Evolutionary conservation across 179 eudicot species (phyloP), one percentile per base, ranked within the genome.

Genomic region (Beta corolliflora): DNA sequence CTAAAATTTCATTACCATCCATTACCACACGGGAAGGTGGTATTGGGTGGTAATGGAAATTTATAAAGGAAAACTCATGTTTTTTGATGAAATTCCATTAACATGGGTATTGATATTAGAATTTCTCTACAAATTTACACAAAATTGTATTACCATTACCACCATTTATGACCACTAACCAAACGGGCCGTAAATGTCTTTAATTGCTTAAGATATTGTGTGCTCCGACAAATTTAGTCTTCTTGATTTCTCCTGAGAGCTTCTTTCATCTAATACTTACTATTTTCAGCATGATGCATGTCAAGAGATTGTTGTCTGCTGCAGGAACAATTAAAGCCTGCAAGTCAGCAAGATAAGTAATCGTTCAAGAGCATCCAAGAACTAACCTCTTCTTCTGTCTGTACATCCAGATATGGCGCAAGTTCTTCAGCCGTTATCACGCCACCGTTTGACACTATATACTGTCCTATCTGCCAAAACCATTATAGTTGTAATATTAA

Each of bases 341-440:
- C 19, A 65, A 10, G 14, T 13, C 56, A 65, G 75, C 36, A 21
- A 76, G 44, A 41, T 71, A 63, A 71, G 68, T 19, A 63, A 9
- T 13, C 1, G 53, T 66, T 44, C 19, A 58, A 25, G 46, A 25
- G 29, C 29, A 25, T 36, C 73, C 36, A 82, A 74, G 69, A 69
- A 82, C 72, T 19, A 21, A 85, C 87, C 84, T 89, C 89, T 5
- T 88, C 85, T 55, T 89, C 59, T 60, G 90, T 82, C 86, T 83
- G 89, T 48, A 93, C 81, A 85, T 96, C 99, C 82, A 96, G 93
- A 90, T 89, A 96, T 41, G 99, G 99, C 72, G 99, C 98, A 81
- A 96, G 96, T 85, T 96, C 99, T 87, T 96, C 99, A 60, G 99
- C 97, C 19, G 98, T 86, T 73, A 91, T 90, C 84, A 93, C 97